A percentile compares a stretch with the other conserved stretches of the same genome.
Evolutionary conservation across 768 basidiomycete genomes (phyloP).

Genomic region (Clitopilus hobsonii): DNA sequence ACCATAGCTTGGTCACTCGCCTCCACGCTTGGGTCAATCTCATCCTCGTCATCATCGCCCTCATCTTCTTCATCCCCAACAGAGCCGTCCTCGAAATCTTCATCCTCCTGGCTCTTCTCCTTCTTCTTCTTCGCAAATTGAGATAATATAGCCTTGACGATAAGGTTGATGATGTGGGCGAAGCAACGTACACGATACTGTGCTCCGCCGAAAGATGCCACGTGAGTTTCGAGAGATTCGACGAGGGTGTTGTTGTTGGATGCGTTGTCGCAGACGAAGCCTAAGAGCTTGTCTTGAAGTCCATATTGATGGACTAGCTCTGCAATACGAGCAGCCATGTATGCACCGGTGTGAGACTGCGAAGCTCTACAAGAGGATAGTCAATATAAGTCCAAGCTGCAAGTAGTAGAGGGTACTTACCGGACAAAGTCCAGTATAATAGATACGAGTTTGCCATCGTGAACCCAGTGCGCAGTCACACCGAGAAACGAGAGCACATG

Average conservation of each 20-base stretch:
- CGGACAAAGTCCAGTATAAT: conserved; percentile 17
- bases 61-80: conserved; percentile 2
- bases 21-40: conserved; percentile 3
- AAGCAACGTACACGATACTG: conserved; percentile 10
- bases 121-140: conserved; percentile 8
- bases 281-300: neutral
- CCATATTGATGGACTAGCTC: neutral
- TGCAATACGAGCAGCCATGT: neutral
- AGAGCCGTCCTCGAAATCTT: neutral
- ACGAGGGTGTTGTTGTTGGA: conserved; percentile 6
- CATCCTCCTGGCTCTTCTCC: neutral
- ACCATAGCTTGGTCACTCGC: conserved; percentile 3
- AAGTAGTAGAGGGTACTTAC: conserved; percentile 2
- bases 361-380: neutral
- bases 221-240: neutral
- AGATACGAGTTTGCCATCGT: conserved; percentile 11
- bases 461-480: conserved; percentile 16
- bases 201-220: conserved; percentile 2
- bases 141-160: conserved; percentile 20
- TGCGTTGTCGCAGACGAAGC: conserved; percentile 4
- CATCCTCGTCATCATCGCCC: conserved; percentile 4
- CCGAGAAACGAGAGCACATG: conserved; percentile 22
- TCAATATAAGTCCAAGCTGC: neutral
- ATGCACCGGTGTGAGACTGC: neutral
- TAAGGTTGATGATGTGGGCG: conserved; percentile 12